Conservation (phyloP, 2,329 filamentous ascomycete genomes). For the Fusarium virguliforme region DNA sequence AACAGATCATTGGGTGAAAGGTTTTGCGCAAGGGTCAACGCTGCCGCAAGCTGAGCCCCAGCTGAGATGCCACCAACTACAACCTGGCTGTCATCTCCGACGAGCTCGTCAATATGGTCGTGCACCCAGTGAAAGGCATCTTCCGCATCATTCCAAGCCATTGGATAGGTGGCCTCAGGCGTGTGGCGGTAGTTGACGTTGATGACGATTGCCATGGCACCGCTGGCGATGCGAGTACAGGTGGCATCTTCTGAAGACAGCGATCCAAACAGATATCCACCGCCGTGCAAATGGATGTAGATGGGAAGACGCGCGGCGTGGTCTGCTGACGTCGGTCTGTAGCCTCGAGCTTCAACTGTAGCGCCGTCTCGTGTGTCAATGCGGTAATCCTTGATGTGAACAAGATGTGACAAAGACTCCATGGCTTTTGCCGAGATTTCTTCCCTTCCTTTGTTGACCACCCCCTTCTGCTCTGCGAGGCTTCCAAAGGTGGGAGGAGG, state of each 20-base stretch:
- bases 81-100: conserved; percentile 47
- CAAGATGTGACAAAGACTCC: conserved; percentile 35
- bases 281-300: conserved; percentile 69
- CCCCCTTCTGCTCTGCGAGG: conserved; percentile 26
- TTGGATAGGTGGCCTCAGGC: conserved; percentile 67
- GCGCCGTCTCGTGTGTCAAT: conserved; percentile 32
- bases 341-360: conserved; percentile 34
- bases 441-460: conserved; percentile 33
- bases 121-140: conserved; percentile 71
- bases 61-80: conserved; percentile 67
- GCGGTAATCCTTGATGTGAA: conserved; percentile 56
- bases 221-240: conserved; percentile 65
- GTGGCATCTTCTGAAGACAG: conserved; percentile 67
- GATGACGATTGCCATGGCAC: conserved; percentile 62
- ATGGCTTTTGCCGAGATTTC: conserved; percentile 29
- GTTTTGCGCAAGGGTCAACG: conserved; percentile 58
- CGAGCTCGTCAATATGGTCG: conserved; percentile 31
- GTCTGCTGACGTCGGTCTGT: conserved; percentile 20
- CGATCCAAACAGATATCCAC: conserved; percentile 70
- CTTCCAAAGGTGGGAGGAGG: conserved; percentile 15
- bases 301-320: conserved; percentile 62
- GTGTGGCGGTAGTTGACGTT: conserved; percentile 75
- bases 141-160: conserved; percentile 67
- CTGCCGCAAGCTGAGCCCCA: conserved; percentile 61
- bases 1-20: conserved; percentile 42